Evolutionary conservation across 2,329 filamentous ascomycete genomes (phyloP).

Genomic region (Pseudogymnoascus sp.): DNA sequence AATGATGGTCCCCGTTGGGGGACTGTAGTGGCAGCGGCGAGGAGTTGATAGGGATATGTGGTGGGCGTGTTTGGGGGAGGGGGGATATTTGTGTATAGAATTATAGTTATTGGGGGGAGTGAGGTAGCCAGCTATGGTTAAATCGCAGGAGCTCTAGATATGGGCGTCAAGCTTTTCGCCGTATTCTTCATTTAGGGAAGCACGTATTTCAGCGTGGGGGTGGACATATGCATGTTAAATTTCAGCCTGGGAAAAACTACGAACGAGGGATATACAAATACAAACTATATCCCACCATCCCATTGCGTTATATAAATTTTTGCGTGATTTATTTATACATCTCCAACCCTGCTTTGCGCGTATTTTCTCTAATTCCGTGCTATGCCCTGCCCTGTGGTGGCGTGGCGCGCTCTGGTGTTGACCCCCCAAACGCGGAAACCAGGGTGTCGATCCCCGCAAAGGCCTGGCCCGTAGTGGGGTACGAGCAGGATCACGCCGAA

Average conservation of each 20-base stretch:
- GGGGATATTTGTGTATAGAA: neutral
- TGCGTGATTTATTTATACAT: no score
- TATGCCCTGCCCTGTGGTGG: neutral
- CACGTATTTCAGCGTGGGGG: no score
- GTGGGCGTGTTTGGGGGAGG: no score
- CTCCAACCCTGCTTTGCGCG: no score
- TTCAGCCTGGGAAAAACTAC: no score
- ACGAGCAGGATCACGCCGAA: neutral
- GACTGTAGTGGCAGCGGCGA: neutral
- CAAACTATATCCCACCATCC: no score
- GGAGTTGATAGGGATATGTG: neutral
- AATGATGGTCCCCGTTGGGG: neutral
- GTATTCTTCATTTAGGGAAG: no score
- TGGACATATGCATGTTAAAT: no score
- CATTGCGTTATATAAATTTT: no score
- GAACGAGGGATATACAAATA: no score
- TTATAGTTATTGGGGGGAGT: neutral
- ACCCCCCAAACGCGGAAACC: neutral
- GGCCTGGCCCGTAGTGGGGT: neutral
- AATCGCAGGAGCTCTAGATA: neutral
- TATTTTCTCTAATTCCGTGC: no score
- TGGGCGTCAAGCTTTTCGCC: no score
- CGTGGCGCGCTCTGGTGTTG: neutral
- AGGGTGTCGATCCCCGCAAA: neutral
- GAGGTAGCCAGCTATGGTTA: neutral